A percentile compares a stretch with the other conserved stretches of the same genome.
These are phyloP conservation scores for Striga asiatica DNA, from an alignment of 257 asterid genomes.

Conservation along the genomic window DNA sequence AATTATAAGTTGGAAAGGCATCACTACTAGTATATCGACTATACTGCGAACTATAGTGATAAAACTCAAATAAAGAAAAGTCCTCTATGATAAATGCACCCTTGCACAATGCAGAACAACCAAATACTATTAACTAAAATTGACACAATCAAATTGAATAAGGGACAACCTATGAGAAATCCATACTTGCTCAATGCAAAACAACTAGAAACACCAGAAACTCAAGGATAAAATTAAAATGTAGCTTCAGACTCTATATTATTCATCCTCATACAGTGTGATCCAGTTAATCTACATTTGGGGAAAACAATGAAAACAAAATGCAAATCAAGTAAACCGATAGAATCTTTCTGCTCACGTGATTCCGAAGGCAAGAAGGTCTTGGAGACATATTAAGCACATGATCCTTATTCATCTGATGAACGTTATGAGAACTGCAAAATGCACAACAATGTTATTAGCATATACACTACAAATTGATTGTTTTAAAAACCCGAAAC, in stretches of 20 bases:
- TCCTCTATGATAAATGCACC: too few species aligned
- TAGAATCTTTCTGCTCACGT: slow-evolving; percentile 18
- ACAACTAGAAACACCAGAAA: too few species aligned
- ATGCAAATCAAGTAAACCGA: not conserved
- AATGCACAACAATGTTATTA: not conserved
- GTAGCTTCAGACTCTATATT: too few species aligned
- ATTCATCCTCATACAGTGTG: too few species aligned
- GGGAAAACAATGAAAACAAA: not conserved
- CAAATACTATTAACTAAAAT: too few species aligned
- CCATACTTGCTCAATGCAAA: not conserved
- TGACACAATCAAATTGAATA: too few species aligned
- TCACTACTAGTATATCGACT: too few species aligned
- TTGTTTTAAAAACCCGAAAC: not conserved
- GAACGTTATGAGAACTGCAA: not conserved
- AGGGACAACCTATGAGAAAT: too few species aligned
- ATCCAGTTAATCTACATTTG: not conserved
- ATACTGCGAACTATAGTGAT: too few species aligned
- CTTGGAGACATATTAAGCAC: slow-evolving; percentile 40
- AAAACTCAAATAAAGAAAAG: too few species aligned
- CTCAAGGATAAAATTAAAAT: too few species aligned
- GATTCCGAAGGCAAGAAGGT: slow-evolving; percentile 20
- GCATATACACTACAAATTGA: not conserved
- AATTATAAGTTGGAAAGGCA: not conserved
- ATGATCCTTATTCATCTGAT: slow-evolving; percentile 27
- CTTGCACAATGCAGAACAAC: too few species aligned